These are phyloP conservation scores for Gaeumannomyces tritici DNA, from an alignment of 2,329 filamentous ascomycete genomes.

Conservation along the genomic window DNA sequence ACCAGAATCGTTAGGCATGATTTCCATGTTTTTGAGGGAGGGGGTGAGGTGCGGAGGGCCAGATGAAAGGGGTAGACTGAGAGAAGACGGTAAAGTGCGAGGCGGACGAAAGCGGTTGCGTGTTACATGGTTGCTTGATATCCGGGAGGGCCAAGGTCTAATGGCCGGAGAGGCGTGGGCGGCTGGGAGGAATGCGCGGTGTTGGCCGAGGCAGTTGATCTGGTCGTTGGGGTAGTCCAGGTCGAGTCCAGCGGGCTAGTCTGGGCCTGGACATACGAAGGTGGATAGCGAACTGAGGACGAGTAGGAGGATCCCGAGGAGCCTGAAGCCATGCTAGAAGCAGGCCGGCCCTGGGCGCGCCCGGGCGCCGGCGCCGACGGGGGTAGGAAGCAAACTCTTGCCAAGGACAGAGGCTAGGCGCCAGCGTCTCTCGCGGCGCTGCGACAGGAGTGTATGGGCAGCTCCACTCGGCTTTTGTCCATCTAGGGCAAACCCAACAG, in stretches of 20 bases:
- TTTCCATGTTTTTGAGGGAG: no score
- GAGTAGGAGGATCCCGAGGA: slow-evolving; percentile 39
- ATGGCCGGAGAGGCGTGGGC: slow-evolving; percentile 28
- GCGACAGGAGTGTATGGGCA: neutral
- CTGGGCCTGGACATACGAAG: slow-evolving; percentile 29
- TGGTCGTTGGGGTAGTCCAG: slow-evolving; percentile 30
- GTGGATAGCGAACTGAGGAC: slow-evolving; percentile 30
- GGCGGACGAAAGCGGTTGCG: neutral
- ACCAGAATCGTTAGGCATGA: neutral
- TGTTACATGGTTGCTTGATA: slow-evolving; percentile 44
- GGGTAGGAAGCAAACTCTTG: neutral
- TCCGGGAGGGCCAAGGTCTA: slow-evolving; percentile 42
- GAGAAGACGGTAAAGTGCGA: neutral
- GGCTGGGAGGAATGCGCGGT: slow-evolving; percentile 28
- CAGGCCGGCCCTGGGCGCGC: neutral
- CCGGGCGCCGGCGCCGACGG: no score
- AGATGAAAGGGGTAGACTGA: neutral
- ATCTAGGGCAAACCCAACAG: neutral
- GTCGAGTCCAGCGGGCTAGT: slow-evolving; percentile 33
- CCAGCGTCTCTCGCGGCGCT: neutral
- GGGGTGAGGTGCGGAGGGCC: slow-evolving; percentile 1
- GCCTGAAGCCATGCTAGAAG: slow-evolving; percentile 15
- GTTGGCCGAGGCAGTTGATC: slow-evolving; percentile 32
- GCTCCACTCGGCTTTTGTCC: neutral
- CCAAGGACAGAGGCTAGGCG: neutral